Evolutionary conservation across 805 yeast genomes (phyloP).

Genomic region (Groenewaldozyma salmanticensis): DNA sequence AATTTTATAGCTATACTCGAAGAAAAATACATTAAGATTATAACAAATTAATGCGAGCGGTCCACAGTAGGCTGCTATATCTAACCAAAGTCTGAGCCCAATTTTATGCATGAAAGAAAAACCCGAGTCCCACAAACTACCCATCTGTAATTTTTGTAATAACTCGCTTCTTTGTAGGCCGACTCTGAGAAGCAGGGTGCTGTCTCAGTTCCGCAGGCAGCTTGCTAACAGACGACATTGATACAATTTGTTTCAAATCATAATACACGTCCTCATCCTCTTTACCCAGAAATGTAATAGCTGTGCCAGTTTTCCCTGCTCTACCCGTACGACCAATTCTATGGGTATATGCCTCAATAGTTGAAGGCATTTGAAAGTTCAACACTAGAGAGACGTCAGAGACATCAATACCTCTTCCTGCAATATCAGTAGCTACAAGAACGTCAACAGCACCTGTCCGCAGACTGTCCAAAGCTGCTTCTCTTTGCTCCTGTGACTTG

Average conservation of each 20-base stretch:
- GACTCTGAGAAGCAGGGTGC: slow-evolving; percentile 10
- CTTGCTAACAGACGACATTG: slow-evolving; percentile 30
- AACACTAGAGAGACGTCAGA: slow-evolving; percentile 75
- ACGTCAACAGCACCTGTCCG: slow-evolving; percentile 47
- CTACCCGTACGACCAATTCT: slow-evolving; percentile 96
- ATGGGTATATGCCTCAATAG: slow-evolving; percentile 79
- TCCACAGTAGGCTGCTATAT: too few relatives aligned
- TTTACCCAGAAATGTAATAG: slow-evolving; percentile 60
- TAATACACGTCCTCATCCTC: slow-evolving; percentile 43
- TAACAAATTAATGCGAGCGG: too few relatives aligned
- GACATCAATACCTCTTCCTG: slow-evolving; percentile 94
- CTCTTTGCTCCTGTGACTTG: slow-evolving; percentile 77
- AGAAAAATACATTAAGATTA: too few relatives aligned
- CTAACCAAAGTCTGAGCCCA: too few relatives aligned
- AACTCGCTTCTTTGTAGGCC: slow-evolving; percentile 2
- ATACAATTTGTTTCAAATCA: slow-evolving; percentile 42
- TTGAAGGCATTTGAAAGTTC: slow-evolving; percentile 74
- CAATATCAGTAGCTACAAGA: slow-evolving; percentile 87
- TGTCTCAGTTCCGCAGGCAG: slow-evolving; percentile 33
- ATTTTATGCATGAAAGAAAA: too few relatives aligned
- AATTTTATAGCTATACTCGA: too few relatives aligned
- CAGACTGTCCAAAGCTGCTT: slow-evolving; percentile 56
- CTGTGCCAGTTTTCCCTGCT: slow-evolving; percentile 74
- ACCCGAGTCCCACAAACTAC: too few relatives aligned
- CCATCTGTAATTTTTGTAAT: too few relatives aligned